A percentile compares a stretch with the other conserved stretches of the same genome.
These are phyloP conservation scores for Marchantia polymorpha DNA, from an alignment of 225 moss, liverwort and hornwort species.

Conservation along the genomic window DNA sequence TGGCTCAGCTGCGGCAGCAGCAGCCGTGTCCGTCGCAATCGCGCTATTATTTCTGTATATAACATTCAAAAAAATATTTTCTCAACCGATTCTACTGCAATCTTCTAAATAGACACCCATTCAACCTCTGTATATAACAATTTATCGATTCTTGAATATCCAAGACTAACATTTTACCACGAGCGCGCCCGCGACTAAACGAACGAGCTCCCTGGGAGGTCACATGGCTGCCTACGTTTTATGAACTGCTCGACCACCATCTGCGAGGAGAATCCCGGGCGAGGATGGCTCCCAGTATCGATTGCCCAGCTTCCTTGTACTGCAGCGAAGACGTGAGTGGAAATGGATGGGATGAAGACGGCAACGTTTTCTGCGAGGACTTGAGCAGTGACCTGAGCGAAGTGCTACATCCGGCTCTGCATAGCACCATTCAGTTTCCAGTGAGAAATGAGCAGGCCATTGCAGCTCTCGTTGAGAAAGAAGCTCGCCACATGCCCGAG, in stretches of 20 bases:
- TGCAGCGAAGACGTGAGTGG: slow-evolving; percentile 83
- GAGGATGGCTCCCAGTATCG: slow-evolving; percentile 82
- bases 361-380: slow-evolving; percentile 27
- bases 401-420: not conserved
- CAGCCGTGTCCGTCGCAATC: not conserved
- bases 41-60: not conserved
- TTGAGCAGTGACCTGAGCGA: slow-evolving; percentile 34
- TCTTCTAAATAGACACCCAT: slow-evolving; percentile 5
- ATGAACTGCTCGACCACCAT: slow-evolving; percentile 56
- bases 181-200: not conserved
- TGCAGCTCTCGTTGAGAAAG: slow-evolving; percentile 67
- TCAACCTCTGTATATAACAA: not conserved
- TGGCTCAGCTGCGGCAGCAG: not conserved
- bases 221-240: slow-evolving; percentile 51
- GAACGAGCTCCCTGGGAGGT: not conserved
- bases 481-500: slow-evolving; percentile 80
- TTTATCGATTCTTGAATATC: slow-evolving; percentile 25
- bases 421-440: slow-evolving; percentile 57
- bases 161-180: not conserved
- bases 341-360: slow-evolving; percentile 65
- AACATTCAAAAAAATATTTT: not conserved
- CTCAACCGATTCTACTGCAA: not conserved
- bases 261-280: slow-evolving; percentile 55
- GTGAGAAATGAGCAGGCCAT: slow-evolving; percentile 85
- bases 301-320: slow-evolving; percentile 79